Evolutionary conservation across 306 rosid species (phyloP), one percentile per base, ranked within the genome.

Genomic region (Cucurbita maxima): DNA sequence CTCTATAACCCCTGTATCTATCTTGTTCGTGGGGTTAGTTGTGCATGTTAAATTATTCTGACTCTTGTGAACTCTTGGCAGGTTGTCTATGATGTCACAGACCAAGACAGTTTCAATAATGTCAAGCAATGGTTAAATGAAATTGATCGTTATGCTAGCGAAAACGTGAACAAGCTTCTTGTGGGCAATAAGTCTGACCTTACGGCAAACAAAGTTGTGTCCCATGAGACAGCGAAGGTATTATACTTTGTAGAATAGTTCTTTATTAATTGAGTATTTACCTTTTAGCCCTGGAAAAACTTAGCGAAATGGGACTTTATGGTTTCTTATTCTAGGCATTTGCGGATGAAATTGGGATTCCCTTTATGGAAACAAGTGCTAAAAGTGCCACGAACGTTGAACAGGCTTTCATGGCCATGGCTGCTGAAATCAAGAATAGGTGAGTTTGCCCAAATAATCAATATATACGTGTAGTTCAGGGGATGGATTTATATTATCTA

Each of bases 361-460:
- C 94, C 19, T 88, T 88, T 82, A 81, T 88, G 94, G 94, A 88
- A 84, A 88, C 94, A 72, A 88, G 94, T 88, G 94, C 90, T 74
- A 88, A 88, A 73, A 86, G 70, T 76, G 84, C 94, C 73, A 79
- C 79, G 74, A 88, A 88, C 44, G 94, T 88, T 63, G 94, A 88
- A 77, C 90, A 88, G 54, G 94, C 90, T 83, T 88, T 88, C 84
- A 86, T 88, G 94, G 94, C 94, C 84, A 88, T 88, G 94, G 88
- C 90, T 72, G 87, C 89, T 64, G 94, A 84, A 84, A 88, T 88
- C 30, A 88, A 88, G 79, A 86, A 83, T 75, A 88, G 94, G 94
- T 88, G 71, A 69, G 38, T 74, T 14, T 47, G 12, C 38, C 34
- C 1, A 30, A 30, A 30, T 30, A 30, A 30, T 30, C 34, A 30